Conservation (phyloP, 345 rosid species). For the Raphanus raphanistrum region DNA sequence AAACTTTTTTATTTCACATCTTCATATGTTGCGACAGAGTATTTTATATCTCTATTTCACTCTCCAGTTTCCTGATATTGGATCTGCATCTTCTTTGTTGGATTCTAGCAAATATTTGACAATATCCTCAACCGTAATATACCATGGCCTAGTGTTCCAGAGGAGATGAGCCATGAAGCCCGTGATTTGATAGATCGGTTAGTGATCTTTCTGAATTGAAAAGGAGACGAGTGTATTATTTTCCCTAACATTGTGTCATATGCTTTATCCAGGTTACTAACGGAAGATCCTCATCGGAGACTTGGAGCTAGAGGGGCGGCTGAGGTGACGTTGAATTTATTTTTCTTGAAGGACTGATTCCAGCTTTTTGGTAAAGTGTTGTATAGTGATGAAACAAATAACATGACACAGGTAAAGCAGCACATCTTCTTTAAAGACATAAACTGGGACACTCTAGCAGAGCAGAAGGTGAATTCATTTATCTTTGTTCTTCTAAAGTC, state of each 20-base stretch:
- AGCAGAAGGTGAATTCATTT: slow-evolving; percentile 65
- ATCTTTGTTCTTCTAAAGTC: slow-evolving; percentile 12
- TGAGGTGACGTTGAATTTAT: slow-evolving; percentile 56
- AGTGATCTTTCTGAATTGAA: slow-evolving; percentile 23
- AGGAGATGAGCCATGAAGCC: slow-evolving; percentile 83
- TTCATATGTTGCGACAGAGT: background rate
- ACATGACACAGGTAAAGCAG: slow-evolving; percentile 69
- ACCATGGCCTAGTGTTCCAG: slow-evolving; percentile 88
- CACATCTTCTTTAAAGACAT: slow-evolving; percentile 85
- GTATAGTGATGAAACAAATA: slow-evolving; percentile 15
- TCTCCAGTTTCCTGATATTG: slow-evolving; percentile 5
- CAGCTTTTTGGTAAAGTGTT: background rate
- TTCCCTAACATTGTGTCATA: slow-evolving; percentile 10
- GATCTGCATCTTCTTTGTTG: slow-evolving; percentile 30
- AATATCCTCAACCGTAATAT: slow-evolving; percentile 93
- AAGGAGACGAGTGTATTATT: background rate
- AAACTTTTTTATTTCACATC: background rate
- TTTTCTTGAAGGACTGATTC: slow-evolving; percentile 19
- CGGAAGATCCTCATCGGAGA: slow-evolving; percentile 90
- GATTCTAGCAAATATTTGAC: slow-evolving; percentile 76
- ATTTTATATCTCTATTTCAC: background rate
- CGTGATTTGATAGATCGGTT: slow-evolving; percentile 79
- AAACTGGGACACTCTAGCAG: slow-evolving; percentile 92
- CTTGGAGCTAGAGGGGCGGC: slow-evolving; percentile 93
- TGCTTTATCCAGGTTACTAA: slow-evolving; percentile 60